A percentile compares a stretch with the other conserved stretches of the same genome.
Conservation (phyloP, 345 rosid genomes). For the Eucalyptus erythrocorys region DNA sequence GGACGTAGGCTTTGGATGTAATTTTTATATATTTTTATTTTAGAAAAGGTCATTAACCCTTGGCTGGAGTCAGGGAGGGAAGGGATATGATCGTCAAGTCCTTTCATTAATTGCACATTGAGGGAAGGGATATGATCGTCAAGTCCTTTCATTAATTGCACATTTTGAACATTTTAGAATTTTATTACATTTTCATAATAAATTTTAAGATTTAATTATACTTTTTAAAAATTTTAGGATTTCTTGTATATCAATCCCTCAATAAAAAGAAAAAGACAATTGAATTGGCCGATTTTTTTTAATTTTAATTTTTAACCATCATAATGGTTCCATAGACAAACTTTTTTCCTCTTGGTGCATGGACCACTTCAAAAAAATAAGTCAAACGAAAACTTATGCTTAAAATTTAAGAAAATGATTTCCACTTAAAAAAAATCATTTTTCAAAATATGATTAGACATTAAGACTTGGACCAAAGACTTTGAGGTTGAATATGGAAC, state of each 20-base stretch:
- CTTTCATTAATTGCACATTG: rapidly evolving
- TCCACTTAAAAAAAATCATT: not conserved
- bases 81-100: too few relatives aligned
- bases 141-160: too few relatives aligned
- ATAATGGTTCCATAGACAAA: not conserved
- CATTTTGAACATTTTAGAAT: too few relatives aligned
- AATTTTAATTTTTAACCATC: not conserved
- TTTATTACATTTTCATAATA: rapidly evolving
- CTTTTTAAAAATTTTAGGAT: rapidly evolving
- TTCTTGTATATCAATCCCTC: rapidly evolving
- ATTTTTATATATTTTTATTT: too few relatives aligned
- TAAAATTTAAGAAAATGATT: not conserved
- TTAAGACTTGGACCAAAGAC: not conserved
- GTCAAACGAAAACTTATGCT: not conserved
- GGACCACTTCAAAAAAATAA: not conserved
- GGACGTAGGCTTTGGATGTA: rapidly evolving
- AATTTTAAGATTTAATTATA: rapidly evolving
- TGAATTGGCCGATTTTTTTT: rapidly evolving
- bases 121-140: too few relatives aligned
- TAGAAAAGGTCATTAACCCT: too few relatives aligned
- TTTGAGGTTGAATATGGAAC: not conserved
- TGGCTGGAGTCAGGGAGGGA: too few relatives aligned
- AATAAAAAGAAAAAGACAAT: not conserved
- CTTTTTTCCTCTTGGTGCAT: not conserved
- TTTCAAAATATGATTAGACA: not conserved